A percentile compares a stretch with the other conserved stretches of the same genome.
phyloP scores from a whole-genome alignment of 495 filamentous ascomycete genomes.

The Aspergillus coremiiformis region DNA sequence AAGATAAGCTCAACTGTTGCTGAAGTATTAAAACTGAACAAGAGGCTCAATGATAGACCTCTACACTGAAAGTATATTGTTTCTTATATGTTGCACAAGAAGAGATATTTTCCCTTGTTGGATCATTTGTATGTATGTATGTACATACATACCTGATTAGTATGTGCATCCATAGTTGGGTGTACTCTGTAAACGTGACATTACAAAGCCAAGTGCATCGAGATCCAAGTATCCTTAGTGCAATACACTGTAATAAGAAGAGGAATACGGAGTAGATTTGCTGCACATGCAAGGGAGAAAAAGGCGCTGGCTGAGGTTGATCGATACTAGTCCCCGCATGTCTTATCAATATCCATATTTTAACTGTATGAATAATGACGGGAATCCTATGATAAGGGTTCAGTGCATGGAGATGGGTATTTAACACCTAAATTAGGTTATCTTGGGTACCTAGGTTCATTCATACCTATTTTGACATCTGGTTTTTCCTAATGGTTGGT shows the following conservation, averaged over 20 bases:
- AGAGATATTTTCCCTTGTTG: no score
- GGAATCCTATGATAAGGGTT: not conserved
- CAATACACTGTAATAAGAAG: not conserved
- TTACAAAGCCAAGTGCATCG: no score
- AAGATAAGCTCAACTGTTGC: no score
- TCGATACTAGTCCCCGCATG: slow-evolving; percentile 8
- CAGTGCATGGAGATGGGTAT: not conserved
- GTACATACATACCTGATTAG: no score
- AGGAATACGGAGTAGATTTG: slow-evolving; percentile 9
- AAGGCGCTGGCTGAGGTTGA: slow-evolving; percentile 8
- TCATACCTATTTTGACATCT: not conserved
- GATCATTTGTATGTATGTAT: no score
- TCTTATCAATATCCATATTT: slow-evolving; percentile 13
- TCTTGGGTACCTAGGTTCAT: not conserved
- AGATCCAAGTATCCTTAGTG: not conserved
- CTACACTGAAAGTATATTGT: no score
- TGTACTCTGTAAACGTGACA: no score
- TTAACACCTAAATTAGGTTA: not conserved
- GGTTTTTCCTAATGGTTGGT: not conserved
- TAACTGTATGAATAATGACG: slow-evolving; percentile 10
- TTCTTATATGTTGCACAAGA: no score
- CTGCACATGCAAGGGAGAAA: slow-evolving; percentile 20
- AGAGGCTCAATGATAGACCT: no score
- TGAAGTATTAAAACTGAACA: no score
- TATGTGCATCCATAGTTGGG: no score